Base-by-base conservation (phyloP, 306 rosid species). In the Erythrophleum fordii region DNA sequence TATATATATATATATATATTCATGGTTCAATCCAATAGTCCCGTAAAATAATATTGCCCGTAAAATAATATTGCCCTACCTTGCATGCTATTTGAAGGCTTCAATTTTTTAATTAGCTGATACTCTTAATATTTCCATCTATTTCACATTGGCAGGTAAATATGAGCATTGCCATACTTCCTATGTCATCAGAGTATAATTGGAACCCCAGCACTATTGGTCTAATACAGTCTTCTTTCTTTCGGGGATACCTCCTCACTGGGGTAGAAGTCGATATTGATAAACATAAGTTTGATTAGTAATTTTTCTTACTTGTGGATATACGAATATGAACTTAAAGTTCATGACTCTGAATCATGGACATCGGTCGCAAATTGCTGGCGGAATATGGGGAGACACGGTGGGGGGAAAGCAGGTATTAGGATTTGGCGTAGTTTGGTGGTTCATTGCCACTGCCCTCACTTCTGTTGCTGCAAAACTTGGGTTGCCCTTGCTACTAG, bases 131-230 rank as follows among this genome's bases (percentile, higher is more conserved):
- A 73, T 41, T 71, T 80, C 62, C 29, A 78, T 53, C 5, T 76
- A 6, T 79, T 85, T 73, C 6, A 58, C 23, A 76, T 69, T 82
- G 75, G 73, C 91, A 95, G 98, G 99, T 95, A 77, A 96, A 96
- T 77, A 96, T 96, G 99, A 96, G 99, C 88, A 93, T 96, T 77
- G 99, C 99, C 46, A 96, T 93, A 83, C 99, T 96, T 85, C 99
- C 99, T 16, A 96, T 96, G 99, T 91, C 99, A 73, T 96, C 98
- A 52, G 97, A 96, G 84, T 93, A 76, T 80, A 83, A 89, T 45
- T 96, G 99, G 99, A 93, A 84, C 86, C 93, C 98, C 17, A 76
- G 86, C 14, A 96, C 99, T 66, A 98, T 96, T 51, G 99, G 99
- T 75, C 83, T 93, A 77, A 81, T 95, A 78, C 99, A 95, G 76